Base-by-base conservation (phyloP, 805 yeast genomes). In the Lipomyces starkeyi region DNA sequence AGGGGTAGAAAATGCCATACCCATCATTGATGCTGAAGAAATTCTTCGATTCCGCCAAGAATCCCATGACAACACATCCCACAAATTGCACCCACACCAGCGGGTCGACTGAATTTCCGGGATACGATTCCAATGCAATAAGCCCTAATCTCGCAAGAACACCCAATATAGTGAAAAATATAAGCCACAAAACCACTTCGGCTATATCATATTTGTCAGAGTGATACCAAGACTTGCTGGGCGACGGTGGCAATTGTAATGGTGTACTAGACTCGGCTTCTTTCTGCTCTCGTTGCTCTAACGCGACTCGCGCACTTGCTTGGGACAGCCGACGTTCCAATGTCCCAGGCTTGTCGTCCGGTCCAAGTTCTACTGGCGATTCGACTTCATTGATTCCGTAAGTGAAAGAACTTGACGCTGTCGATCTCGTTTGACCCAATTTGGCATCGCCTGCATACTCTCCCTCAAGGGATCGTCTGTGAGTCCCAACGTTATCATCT, bases 61-160 rank as follows among this genome's bases (percentile, higher is more conserved):
- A 59, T 2, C 76, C 76, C 73, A 74, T 73, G 14, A 73, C 62
- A 11, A 73, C 66, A 58, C 76, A 74, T 4, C 76, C 76, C 3
- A 62, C 63, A 49, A 72, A 70, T 35, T 74, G 76, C n/a, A 56
- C 74, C 76, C 76, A 74, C 1, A 69, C 70, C 2, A 65, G 40
- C 0, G 71, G 55, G 22, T 25, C 40, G 22, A 72, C 64, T 2
- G 68, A 37, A 7, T 58, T 53, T 6, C 75, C 74, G 14, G 72
- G 66, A 34, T 67, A 74, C 5, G 58, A 61, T 13, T 71, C 72
- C 11, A 74, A 59, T 1, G 71, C 67, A 6, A n/a, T 8, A 20
- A 74, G 32, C 1, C 76, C 76, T 9, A 73, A 25, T 22, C 76
- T 59, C 5, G 76, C 71, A 22, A 73, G 61, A n/a, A 63, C 67